Evolutionary conservation across 768 basidiomycete species (phyloP).

Genomic region (Serendipita sp.): DNA sequence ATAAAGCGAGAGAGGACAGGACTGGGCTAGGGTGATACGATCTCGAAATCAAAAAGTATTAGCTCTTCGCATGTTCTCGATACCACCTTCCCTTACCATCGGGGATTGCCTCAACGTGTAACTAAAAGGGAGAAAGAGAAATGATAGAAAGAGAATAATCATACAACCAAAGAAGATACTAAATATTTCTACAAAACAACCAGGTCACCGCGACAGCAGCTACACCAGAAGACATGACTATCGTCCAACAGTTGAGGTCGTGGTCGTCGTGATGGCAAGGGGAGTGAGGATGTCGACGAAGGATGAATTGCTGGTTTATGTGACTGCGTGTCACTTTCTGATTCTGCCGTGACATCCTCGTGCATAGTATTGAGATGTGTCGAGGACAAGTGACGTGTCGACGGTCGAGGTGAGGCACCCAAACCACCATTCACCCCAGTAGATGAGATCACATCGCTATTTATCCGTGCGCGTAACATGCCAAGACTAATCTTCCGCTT

Average conservation of each 20-base stretch:
- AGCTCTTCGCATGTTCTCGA: too few relatives aligned
- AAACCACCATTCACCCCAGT: constrained; percentile 11
- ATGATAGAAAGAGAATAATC: too few relatives aligned
- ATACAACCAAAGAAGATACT: too few relatives aligned
- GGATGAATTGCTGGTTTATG: too few relatives aligned
- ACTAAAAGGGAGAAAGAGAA: too few relatives aligned
- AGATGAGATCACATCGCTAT: constrained; percentile 47
- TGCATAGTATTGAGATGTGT: background rate
- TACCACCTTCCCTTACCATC: too few relatives aligned
- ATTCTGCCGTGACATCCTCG: constrained; percentile 30
- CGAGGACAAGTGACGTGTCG: constrained; percentile 19
- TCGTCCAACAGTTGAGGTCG: constrained; percentile 74
- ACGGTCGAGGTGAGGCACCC: constrained; percentile 11
- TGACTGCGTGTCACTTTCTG: constrained; percentile 22
- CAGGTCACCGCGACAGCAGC: constrained; percentile 63
- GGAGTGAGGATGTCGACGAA: too few relatives aligned
- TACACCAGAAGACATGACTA: constrained; percentile 81
- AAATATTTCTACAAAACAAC: constrained; percentile 38
- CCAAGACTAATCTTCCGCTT: constrained; percentile 70
- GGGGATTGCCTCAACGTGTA: too few relatives aligned
- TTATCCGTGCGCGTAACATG: constrained; percentile 84
- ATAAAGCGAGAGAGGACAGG: too few relatives aligned
- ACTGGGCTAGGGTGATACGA: too few relatives aligned
- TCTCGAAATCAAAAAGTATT: too few relatives aligned
- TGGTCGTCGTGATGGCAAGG: background rate